Conservation (phyloP, 257 asterid species). For the Solanum pimpinellifolium region DNA sequence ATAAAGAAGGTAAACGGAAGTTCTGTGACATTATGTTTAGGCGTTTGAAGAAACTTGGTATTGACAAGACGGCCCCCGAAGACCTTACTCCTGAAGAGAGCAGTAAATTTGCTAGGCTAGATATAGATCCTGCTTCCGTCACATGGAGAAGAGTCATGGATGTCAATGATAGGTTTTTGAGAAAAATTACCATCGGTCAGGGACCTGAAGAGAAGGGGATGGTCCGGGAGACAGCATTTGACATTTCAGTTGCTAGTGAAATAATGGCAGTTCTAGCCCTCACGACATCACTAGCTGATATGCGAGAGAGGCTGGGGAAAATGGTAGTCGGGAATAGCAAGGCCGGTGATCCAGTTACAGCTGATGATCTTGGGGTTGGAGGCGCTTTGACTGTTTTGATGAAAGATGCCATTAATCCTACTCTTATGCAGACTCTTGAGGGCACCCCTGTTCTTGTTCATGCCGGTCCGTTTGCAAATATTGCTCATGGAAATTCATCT, state of each 20-base stretch:
- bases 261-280: conserved; percentile 98
- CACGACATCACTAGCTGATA: conserved; percentile 78
- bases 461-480: conserved; percentile 95
- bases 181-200: conserved; percentile 82
- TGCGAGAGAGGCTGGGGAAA: conserved; percentile 95
- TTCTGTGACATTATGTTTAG: conserved; percentile 70
- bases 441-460: conserved; percentile 95
- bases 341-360: conserved; percentile 87
- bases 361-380: conserved; percentile 95
- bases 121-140: conserved; percentile 73
- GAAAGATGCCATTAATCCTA: conserved; percentile 96
- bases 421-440: conserved; percentile 95
- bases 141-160: conserved; percentile 99
- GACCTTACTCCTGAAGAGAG: conserved; percentile 84
- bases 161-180: conserved; percentile 85
- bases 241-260: conserved; percentile 93
- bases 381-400: conserved; percentile 90
- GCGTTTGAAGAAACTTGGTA: conserved; percentile 77
- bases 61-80: conserved; percentile 66
- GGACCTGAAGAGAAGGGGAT: conserved; percentile 98
- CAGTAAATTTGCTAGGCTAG: conserved; percentile 82
- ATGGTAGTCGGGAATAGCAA: conserved; percentile 96
- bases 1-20: conserved; percentile 68
- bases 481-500: conserved; percentile 96
- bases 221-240: conserved; percentile 94